Conservation (phyloP, 2,329 filamentous ascomycete species). For the Trichoderma sp. region DNA sequence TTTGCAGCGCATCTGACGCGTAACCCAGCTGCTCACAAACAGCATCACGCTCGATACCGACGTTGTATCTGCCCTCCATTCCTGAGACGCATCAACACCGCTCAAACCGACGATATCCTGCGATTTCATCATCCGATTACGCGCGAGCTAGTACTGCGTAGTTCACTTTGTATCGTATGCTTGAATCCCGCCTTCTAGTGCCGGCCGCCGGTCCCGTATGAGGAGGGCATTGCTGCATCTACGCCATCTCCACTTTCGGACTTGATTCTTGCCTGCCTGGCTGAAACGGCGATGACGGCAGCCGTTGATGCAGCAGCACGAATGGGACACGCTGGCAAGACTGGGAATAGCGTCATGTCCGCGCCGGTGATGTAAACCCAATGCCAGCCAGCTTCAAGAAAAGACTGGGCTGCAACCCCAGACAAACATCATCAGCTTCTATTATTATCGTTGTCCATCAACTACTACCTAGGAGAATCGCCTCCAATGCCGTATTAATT, state of each 20-base stretch:
- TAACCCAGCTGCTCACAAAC: no score
- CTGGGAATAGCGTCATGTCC: conserved; percentile 7
- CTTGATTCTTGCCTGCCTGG: background rate
- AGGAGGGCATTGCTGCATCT: background rate
- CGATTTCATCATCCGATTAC: background rate
- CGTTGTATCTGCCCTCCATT: no score
- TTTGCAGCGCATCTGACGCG: no score
- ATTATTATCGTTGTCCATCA: no score
- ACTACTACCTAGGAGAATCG: no score
- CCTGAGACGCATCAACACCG: no score
- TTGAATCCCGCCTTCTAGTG: background rate
- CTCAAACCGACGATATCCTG: background rate
- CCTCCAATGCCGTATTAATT: no score
- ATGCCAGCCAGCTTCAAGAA: no score
- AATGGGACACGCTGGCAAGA: background rate
- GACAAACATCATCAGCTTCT: no score
- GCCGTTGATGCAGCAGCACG: no score
- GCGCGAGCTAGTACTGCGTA: background rate
- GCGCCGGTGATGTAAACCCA: background rate
- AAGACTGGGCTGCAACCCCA: no score
- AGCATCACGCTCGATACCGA: no score
- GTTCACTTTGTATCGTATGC: conserved; percentile 10
- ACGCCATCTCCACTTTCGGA: background rate
- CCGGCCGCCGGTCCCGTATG: background rate
- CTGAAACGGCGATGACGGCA: background rate